Conservation (phyloP, 805 yeast species). For the Wickerhamomyces queroliae region DNA sequence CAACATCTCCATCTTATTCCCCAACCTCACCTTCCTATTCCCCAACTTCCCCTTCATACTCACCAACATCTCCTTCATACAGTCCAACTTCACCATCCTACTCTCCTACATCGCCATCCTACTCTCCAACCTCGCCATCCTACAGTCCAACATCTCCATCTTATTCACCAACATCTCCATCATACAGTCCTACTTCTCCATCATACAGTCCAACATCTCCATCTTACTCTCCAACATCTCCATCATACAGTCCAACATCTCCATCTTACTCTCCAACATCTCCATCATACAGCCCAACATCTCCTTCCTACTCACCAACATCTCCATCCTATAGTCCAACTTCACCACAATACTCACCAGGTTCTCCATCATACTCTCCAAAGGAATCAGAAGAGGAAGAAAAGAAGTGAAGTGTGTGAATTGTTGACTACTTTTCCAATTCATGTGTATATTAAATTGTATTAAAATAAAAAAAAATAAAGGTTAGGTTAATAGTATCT, state of each 20-base stretch:
- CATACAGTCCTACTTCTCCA: constrained; percentile 77
- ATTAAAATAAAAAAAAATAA: constrained; percentile 3
- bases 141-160: constrained; percentile 78
- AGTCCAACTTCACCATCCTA: constrained; percentile 68
- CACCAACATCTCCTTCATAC: constrained; percentile 66
- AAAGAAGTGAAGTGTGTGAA: background rate
- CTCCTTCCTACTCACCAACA: constrained; percentile 52
- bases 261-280: constrained; percentile 66
- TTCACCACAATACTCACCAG: constrained; percentile 41
- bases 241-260: constrained; percentile 68
- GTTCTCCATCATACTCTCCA: constrained; percentile 34
- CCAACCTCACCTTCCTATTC: constrained; percentile 70
- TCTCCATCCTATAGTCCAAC: constrained; percentile 65
- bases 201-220: constrained; percentile 74
- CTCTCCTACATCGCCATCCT: constrained; percentile 69
- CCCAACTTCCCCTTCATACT: constrained; percentile 70
- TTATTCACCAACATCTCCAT: constrained; percentile 72
- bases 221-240: constrained; percentile 75
- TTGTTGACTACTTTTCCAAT: constrained; percentile 12
- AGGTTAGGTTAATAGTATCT: background rate
- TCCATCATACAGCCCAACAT: constrained; percentile 46
- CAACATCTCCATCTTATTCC: constrained; percentile 65
- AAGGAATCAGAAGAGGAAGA: constrained; percentile 18
- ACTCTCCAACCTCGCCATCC: constrained; percentile 56
- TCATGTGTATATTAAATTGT: constrained; percentile 11